Evolutionary conservation across 345 rosid species (phyloP).

Genomic region (Arabidopsis arenosa): DNA sequence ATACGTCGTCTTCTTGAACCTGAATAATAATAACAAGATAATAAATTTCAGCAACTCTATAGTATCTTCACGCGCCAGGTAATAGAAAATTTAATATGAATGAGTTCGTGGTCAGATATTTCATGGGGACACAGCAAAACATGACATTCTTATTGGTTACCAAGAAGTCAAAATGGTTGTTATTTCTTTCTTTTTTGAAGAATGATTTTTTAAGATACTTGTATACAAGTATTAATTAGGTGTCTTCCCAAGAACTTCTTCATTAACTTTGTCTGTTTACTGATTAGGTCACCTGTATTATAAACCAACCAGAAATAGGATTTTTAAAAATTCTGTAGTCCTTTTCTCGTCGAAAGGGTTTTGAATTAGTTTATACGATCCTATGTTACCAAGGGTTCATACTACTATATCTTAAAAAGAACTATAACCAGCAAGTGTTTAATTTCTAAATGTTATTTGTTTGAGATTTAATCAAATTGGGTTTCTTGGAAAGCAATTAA

Average conservation of each 20-base stretch:
- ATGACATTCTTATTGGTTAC: constrained; percentile 36
- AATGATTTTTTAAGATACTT: not conserved
- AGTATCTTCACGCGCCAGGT: not conserved
- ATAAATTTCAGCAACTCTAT: not conserved
- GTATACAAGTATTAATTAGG: constrained; percentile 10
- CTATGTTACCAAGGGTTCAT: not conserved
- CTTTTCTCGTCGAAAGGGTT: not conserved
- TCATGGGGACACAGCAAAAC: constrained; percentile 27
- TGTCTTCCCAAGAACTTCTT: constrained; percentile 39
- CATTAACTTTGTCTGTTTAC: constrained; percentile 18
- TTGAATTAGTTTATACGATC: not conserved
- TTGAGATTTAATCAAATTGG: not conserved
- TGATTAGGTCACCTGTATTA: constrained; percentile 43
- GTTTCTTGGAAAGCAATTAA: constrained; percentile 20
- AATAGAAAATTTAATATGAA: constrained; percentile 10
- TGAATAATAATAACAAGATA: constrained; percentile 20
- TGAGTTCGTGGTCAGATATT: constrained; percentile 26
- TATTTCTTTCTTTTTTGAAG: not conserved
- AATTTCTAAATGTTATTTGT: not conserved
- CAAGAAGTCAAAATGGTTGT: constrained; percentile 31
- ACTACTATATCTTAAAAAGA: not conserved
- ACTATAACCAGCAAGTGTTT: not conserved
- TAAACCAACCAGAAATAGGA: constrained; percentile 3
- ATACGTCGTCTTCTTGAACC: constrained; percentile 79
- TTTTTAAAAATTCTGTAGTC: constrained; percentile 1